These are phyloP conservation scores for Ascobolus immersus DNA, from an alignment of 495 filamentous ascomycete genomes.

Conservation along the genomic window DNA sequence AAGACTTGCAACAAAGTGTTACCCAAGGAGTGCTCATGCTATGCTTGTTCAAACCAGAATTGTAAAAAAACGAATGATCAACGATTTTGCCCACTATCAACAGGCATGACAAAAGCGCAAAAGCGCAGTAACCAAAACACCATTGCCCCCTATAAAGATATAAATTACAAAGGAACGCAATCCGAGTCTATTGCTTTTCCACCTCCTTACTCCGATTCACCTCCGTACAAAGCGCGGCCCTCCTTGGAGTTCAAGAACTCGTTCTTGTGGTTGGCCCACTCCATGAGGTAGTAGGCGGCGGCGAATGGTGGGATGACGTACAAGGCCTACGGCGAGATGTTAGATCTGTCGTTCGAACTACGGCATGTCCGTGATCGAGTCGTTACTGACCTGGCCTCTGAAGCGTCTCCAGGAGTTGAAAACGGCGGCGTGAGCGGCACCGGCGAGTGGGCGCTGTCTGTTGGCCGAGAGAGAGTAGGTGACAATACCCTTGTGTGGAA, in stretches of 20 bases:
- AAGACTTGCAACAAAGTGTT: too few relatives aligned
- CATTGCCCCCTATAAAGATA: too few relatives aligned
- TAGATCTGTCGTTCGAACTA: conserved; percentile 10
- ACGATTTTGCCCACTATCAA: too few relatives aligned
- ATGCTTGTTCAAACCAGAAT: too few relatives aligned
- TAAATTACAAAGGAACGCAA: too few relatives aligned
- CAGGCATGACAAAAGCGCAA: too few relatives aligned
- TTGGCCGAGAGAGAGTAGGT: conserved; percentile 37
- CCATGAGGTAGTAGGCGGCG: conserved; percentile 47
- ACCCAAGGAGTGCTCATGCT: too few relatives aligned
- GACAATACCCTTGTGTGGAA: conserved; percentile 36
- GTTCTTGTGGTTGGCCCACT: conserved; percentile 80
- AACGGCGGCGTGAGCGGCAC: conserved; percentile 33
- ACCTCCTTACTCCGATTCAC: too few relatives aligned
- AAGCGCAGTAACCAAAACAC: too few relatives aligned
- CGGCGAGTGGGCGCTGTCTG: conserved; percentile 38
- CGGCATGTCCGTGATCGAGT: conserved; percentile 41
- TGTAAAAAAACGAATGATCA: too few relatives aligned
- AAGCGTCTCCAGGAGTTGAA: conserved; percentile 23
- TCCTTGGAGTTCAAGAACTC: conserved; percentile 79
- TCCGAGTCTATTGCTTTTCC: too few relatives aligned
- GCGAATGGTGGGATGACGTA: conserved; percentile 61
- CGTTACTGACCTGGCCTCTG: conserved; percentile 28
- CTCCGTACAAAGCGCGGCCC: conserved; percentile 40
- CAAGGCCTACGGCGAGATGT: conserved; percentile 40